These are phyloP conservation scores for Nannochloropsis gaditana DNA, from an alignment of 108 stramenopile genomes.

Conservation along the genomic window DNA sequence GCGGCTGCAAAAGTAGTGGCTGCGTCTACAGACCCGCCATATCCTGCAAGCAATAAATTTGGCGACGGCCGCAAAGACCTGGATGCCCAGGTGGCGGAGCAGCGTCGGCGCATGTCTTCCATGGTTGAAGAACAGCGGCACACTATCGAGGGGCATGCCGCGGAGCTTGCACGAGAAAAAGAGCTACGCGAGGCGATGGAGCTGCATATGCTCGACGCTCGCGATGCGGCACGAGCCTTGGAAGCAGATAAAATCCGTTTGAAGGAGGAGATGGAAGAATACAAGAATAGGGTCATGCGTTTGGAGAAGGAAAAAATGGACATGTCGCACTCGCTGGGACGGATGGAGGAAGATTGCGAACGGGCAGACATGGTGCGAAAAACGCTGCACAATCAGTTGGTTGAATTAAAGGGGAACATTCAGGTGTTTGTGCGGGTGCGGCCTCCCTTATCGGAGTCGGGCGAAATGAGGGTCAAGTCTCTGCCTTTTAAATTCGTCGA, in stretches of 20 bases:
- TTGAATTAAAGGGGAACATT: conserved; percentile 61
- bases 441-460: conserved; percentile 39
- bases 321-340: background rate
- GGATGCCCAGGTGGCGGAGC: conserved; percentile 6
- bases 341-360: background rate
- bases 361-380: conserved; percentile 9
- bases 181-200: background rate
- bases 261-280: background rate
- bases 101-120: background rate
- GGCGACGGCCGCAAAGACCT: background rate
- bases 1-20: background rate
- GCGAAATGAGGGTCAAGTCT: conserved; percentile 21
- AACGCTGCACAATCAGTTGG: conserved; percentile 26
- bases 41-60: background rate
- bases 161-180: background rate
- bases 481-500: conserved; percentile 8
- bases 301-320: background rate
- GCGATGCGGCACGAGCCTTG: background rate
- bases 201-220: background rate
- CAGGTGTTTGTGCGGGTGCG: conserved; percentile 59
- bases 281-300: background rate
- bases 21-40: background rate
- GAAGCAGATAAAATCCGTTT: background rate
- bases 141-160: background rate
- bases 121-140: background rate